Conservation (phyloP, 805 yeast species). For the Suhomyces kilbournensis region DNA sequence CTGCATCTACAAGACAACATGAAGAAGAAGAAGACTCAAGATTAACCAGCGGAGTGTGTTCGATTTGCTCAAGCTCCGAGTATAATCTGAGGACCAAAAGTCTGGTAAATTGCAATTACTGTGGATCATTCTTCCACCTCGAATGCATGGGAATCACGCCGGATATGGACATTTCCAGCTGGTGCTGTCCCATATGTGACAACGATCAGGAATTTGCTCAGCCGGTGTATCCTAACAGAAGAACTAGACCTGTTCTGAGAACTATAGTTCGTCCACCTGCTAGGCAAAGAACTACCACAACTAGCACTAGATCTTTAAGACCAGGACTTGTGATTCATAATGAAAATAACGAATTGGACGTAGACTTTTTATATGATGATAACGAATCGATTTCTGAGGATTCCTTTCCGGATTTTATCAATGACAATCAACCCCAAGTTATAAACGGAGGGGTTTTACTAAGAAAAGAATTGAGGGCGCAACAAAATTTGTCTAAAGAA, state of each 20-base stretch:
- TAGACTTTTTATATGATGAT: conserved; percentile 23
- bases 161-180: conserved; percentile 14
- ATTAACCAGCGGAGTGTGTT: conserved; percentile 22
- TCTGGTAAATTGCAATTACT: conserved; percentile 28
- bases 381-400: conserved; percentile 1
- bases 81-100: conserved; percentile 17
- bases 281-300: neutral
- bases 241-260: neutral
- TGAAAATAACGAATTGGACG: conserved; percentile 30
- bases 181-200: conserved; percentile 56
- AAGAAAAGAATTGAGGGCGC: conserved; percentile 31
- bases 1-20: conserved; percentile 5
- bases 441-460: conserved; percentile 40
- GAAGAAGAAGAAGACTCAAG: neutral
- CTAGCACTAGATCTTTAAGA: neutral
- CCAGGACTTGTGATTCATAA: conserved; percentile 25
- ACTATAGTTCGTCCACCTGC: neutral
- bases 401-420: neutral
- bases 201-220: conserved; percentile 30
- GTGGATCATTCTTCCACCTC: conserved; percentile 41
- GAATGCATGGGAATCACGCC: conserved; percentile 34
- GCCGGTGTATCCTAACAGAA: neutral
- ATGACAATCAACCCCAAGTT: conserved; percentile 8
- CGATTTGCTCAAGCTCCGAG: conserved; percentile 36
- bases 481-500: conserved; percentile 28